These are phyloP conservation scores for Naganishia vishniacii DNA, from an alignment of 768 basidiomycete genomes.

Conservation along the genomic window DNA sequence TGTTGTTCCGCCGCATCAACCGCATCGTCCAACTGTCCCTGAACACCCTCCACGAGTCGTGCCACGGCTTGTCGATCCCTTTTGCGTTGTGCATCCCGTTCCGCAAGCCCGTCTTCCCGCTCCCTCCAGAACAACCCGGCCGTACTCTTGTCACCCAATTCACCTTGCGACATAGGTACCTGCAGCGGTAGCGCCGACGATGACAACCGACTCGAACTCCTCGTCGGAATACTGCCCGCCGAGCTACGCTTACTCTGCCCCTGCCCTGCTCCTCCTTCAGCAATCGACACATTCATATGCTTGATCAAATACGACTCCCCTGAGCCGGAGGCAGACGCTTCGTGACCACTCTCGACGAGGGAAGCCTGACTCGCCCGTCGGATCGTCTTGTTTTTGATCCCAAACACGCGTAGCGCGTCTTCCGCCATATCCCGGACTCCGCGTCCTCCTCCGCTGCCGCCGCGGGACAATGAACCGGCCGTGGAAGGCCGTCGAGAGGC, in stretches of 20 bases:
- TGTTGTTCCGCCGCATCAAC: constrained; percentile 5
- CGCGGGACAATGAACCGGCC: neutral
- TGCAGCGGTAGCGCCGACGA: neutral
- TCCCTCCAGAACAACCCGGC: neutral
- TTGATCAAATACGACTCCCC: neutral
- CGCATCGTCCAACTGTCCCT: neutral
- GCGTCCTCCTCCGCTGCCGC: neutral
- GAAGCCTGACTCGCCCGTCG: neutral
- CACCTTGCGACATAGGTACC: neutral
- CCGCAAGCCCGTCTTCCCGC: neutral
- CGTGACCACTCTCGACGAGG: neutral
- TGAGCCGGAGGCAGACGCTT: neutral
- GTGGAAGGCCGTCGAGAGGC: constrained; percentile 7
- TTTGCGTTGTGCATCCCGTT: neutral
- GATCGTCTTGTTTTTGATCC: neutral
- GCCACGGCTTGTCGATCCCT: too few relatives aligned
- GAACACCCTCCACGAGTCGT: neutral
- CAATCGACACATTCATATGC: constrained; percentile 22
- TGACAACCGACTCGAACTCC: constrained; percentile 12
- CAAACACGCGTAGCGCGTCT: constrained; percentile 12
- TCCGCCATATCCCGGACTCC: constrained; percentile 1
- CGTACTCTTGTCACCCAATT: too few relatives aligned
- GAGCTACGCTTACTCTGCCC: neutral
- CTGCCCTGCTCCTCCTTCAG: constrained; percentile 14
- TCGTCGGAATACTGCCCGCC: constrained; percentile 2